Evolutionary conservation across 495 filamentous ascomycete species (phyloP), one percentile per base, ranked within the genome.

Genomic region (Aspergillus sparsus): DNA sequence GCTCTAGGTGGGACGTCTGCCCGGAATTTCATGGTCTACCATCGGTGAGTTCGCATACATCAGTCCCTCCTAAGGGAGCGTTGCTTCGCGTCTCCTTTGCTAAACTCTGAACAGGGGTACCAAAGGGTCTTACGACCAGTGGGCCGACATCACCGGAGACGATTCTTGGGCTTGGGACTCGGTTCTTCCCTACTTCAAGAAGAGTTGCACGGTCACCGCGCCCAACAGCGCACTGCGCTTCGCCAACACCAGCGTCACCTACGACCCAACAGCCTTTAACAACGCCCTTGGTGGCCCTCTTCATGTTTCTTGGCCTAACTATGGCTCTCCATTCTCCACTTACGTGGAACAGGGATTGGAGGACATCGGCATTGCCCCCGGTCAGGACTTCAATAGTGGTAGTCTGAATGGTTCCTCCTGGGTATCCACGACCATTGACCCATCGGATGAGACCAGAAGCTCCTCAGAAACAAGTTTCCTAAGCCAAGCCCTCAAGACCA

Each of bases 1-100:
- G 33, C 15, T 15, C 52, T 54, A 7, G 52, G 52, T 12, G 52
- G 52, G 16, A 42, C 35, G 35, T 18, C 52, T 5, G 53, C 39
- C 7, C 53, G 53, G 2, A 55, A 55, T 31, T 4, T 55, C 9
- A 44, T 55, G 53, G 16, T 31, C 16, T 55, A 55, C 37, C 53
- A 55, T 11, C 53, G 21, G 21, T 27, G 21, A 27, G 21, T 27
- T 27, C 21, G 21, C 21, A 27, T 27, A 27, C 1, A 1, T 3
- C 3, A 27, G 21, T 27, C 21, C 21, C 21, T 27, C 21, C 21
- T 3, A 1, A 27, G 21, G 21, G 3, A 27, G 21, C 21, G 21
- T 27, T 27, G 21, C 21, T 27, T 27, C 21, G 3, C 21, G 1
- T 27, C 21, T 27, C 21, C 3, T 27, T 27, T 27, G 21, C 21